Base-by-base conservation (phyloP, 169 alveolate species). In the Cryptosporidium muris region DNA sequence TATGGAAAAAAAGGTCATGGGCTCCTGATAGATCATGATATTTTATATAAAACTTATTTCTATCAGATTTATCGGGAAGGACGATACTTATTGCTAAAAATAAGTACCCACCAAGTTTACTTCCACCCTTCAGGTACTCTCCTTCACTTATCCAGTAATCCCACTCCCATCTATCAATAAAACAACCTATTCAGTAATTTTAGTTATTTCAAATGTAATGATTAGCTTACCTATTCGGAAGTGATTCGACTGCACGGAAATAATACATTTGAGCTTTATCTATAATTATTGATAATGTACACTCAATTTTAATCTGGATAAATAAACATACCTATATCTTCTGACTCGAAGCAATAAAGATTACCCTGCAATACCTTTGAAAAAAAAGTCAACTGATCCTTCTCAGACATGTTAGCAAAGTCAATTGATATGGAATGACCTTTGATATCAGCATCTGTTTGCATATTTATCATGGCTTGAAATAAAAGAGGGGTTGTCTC, bases 21-120 rank as follows among this genome's bases (percentile, higher is more conserved):
- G 51, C 90, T 12, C 92, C 92, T n/a, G 65, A 81, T 8, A 52
- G 53, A 40, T 92, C 92, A 47, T 92, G 96, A 45, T 92, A 92
- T 38, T 91, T 90, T n/a, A 92, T 65, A 64, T 90, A 92, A 52
- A 92, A 89, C 12, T 80, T 63, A n/a, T 80, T 60, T 7, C 90
- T 62, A 40, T 92, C 90, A 2, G 81, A 54, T 48, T 89, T 89
- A 80, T 92, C 95, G 1, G 95, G 92, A 12, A 90, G 65, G 12
- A 92, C 93, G 16, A 90, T 81, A 40, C 95, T 91, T 40, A 92
- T 91, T 12, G 94, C 90, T 38, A 92, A 68, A 34, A 92, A 91
- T 36, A 94, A 65, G 48, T 89, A 90, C 7, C 90, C 56, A 34
- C 94, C 95, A 2, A 67, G 62, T 51, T 47, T 81, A 64, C 62